Percentiles rank a stretch among this genome's conserved stretches.
phyloP scores from a whole-genome alignment of 495 filamentous ascomycete species.

The Penicillium crystallinum region DNA sequence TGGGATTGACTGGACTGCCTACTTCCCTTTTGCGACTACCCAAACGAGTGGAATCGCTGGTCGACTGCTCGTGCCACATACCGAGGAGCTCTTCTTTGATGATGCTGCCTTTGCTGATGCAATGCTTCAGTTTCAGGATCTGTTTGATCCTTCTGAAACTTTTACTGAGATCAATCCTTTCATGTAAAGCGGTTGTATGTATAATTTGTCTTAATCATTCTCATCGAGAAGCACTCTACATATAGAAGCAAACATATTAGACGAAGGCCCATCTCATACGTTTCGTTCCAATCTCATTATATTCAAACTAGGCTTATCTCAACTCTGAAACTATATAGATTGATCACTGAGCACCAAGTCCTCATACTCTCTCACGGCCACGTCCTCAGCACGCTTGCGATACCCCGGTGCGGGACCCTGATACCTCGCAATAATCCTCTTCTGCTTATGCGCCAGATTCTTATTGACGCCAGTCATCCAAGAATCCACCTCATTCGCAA shows the following conservation, averaged over 20 bases:
- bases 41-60: slow-evolving; percentile 21
- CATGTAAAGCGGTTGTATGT: neutral
- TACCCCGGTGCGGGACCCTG: slow-evolving; percentile 21
- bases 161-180: slow-evolving; percentile 5
- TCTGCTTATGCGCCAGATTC: slow-evolving; percentile 31
- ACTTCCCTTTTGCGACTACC: slow-evolving; percentile 25
- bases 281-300: too few species aligned
- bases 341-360: slow-evolving; percentile 16
- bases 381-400: slow-evolving; percentile 17
- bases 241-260: neutral
- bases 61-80: slow-evolving; percentile 10
- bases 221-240: neutral
- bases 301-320: too few species aligned
- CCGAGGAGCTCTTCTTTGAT: slow-evolving; percentile 11
- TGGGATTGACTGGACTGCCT: slow-evolving; percentile 24
- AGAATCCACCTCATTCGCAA: slow-evolving; percentile 33
- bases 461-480: slow-evolving; percentile 41
- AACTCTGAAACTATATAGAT: neutral
- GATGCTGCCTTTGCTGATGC: slow-evolving; percentile 9
- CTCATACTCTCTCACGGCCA: slow-evolving; percentile 13
- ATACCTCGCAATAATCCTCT: slow-evolving; percentile 31
- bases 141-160: slow-evolving; percentile 11
- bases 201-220: too few species aligned
- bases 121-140: slow-evolving; percentile 10
- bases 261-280: too few species aligned